Base-by-base conservation (phyloP, 257 asterid species). In the Nyctanthes arbortristis region DNA sequence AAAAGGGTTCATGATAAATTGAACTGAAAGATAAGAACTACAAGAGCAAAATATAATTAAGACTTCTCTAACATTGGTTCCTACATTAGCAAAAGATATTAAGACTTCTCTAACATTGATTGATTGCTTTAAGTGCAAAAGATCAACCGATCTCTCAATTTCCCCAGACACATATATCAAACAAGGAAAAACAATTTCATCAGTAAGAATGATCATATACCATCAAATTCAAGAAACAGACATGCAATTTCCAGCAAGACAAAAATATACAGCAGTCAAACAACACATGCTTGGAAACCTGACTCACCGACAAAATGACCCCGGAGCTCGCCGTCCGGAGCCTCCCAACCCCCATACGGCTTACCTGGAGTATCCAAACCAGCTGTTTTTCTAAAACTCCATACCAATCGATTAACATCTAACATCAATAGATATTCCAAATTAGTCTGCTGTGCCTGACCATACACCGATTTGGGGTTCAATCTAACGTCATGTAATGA, bases 321-420 rank as follows among this genome's bases (percentile, higher is more conserved):
- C 0, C 98, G 94, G 34, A 93, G 97, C 92, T 93, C 96, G 2
- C 54, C 1, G 40, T 36, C 13, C 0, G 89, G 84, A 56, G 76
- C 88, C 88, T 93, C 98, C 98, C 98, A 93, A 9, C 98, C 98
- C 0, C 95, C 96, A 61, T 93, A 91, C 7, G 98, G 88, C 30
- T 77, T 59, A n/a, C 88, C 89, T 4, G 77, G 92, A 74, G 96
- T 77, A 29, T 77, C 85, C 83, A 93, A 76, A 30, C 89, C 96
- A 7, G 97, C 94, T 4, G 93, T 89, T 66, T 83, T 89, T 70
- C 96, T 72, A 39, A 91, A 93, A 74, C 96, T 93, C 98, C 98
- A 93, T 8, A 84, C 87, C 73, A 93, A 66, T 43, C 89, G 78
- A 80, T 93, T 96, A 59, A 85, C 91, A 75, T 93, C 96, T 82